Conservation (phyloP, 2,329 filamentous ascomycete species). For the Aspergillus fischeri region DNA sequence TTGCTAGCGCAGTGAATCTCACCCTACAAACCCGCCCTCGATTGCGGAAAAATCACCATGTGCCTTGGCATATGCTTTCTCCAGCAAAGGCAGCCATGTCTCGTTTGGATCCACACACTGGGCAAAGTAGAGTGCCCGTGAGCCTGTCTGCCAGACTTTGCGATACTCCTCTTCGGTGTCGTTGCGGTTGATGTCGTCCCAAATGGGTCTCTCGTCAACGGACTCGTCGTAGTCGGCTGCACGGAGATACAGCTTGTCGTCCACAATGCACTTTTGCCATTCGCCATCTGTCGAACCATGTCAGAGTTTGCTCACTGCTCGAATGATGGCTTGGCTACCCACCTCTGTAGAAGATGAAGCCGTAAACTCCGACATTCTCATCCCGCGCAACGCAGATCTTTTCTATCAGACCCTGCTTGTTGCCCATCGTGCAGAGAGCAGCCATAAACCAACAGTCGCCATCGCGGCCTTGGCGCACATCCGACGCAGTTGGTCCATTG, state of each 20-base stretch:
- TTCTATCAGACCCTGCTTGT: constrained; percentile 68
- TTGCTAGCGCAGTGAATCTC: constrained; percentile 13
- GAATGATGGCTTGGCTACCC: constrained; percentile 11
- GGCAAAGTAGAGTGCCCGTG: constrained; percentile 72
- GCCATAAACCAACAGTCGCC: constrained; percentile 88
- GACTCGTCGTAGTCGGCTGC: constrained; percentile 78
- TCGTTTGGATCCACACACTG: constrained; percentile 72
- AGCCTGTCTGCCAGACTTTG: constrained; percentile 68
- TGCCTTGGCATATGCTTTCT: constrained; percentile 81
- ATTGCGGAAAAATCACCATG: constrained; percentile 76
- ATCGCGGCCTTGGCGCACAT: constrained; percentile 72
- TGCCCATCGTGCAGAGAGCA: constrained; percentile 70
- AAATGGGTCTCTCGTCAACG: constrained; percentile 67
- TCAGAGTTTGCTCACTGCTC: neutral
- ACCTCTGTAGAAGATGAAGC: constrained; percentile 76
- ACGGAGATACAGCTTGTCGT: constrained; percentile 83
- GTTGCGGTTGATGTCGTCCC: constrained; percentile 70
- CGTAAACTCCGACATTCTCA: constrained; percentile 72
- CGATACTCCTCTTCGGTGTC: constrained; percentile 69
- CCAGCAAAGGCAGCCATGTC: constrained; percentile 75
- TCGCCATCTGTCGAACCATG: constrained; percentile 60
- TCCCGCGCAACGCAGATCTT: constrained; percentile 69
- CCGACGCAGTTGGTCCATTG: constrained; percentile 69
- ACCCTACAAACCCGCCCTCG: constrained; percentile 67
- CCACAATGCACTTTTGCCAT: constrained; percentile 87